Evolutionary conservation across 2,329 filamentous ascomycete genomes (phyloP), one percentile per base, ranked within the genome.

Genomic region (Penicillium sp.): DNA sequence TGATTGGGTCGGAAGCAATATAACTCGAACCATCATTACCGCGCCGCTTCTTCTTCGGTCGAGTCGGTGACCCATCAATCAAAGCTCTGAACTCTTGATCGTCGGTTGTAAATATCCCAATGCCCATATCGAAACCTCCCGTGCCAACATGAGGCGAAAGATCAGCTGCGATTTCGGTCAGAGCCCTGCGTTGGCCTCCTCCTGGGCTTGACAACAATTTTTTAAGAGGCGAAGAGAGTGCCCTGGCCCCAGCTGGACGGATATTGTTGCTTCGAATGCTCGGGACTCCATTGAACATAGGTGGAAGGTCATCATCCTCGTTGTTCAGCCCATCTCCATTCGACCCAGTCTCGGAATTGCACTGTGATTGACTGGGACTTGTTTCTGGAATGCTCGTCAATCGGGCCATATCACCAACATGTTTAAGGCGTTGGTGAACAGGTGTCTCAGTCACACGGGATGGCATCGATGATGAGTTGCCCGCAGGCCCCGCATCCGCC

Each of bases 131-230:
- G 27, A 70, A 65, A 23, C 64, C 62, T 29, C 62, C 64, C 13
- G 60, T 60, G n/a, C 61, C 64, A 45, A 69, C 63, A 44, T 72
- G 67, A 6, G 76, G 76, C 3, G 76, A 76, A 42, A 67, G 64
- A 47, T 76, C 74, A 1, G 70, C 67, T 23, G 74, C 74, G 59
- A 79, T 76, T 29, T 76, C 70, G 11, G 74, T 72, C 48, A 76
- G 63, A 46, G 67, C 65, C 48, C 70, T 67, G 39, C 73, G 70
- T 47, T 69, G 69, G 29, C 69, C 67, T 42, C 69, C 70, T 50
- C 67, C 73, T 32, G 70, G 74, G 54, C 71, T 77, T 2, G 74
- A 76, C 13, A 74, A 56, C 7, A 71, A 66, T 29, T 67, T 57
- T 40, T 67, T 72, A 14, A 65, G 47, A 5, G 69, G 65, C 0